Evolutionary conservation across 2,329 filamentous ascomycete genomes (phyloP).

Genomic region (Hypoxylon sp.): DNA sequence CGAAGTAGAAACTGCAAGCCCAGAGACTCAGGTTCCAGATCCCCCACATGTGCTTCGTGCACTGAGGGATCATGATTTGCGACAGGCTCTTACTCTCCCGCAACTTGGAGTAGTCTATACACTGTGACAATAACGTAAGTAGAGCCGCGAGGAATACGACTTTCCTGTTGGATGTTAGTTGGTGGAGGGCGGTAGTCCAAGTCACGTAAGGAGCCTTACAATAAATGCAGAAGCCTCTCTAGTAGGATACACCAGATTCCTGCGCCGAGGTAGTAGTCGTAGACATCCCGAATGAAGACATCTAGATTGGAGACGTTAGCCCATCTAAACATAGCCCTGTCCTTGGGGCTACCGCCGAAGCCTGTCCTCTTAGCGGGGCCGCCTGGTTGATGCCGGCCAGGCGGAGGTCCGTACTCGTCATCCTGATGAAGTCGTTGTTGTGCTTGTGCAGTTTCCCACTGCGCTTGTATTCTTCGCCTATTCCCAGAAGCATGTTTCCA

Average conservation of each 20-base stretch:
- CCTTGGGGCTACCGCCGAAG: conserved; percentile 60
- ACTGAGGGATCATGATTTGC: conserved; percentile 75
- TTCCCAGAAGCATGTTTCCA: conserved; percentile 58
- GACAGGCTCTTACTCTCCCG: conserved; percentile 69
- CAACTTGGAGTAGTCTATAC: conserved; percentile 84
- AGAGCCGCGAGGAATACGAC: conserved; percentile 85
- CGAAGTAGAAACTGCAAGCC: conserved; percentile 87
- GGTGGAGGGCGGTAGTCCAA: conserved; percentile 25
- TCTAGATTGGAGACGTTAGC: conserved; percentile 91
- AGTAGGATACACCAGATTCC: conserved; percentile 88
- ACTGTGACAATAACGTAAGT: conserved; percentile 85
- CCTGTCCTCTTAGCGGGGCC: conserved; percentile 43
- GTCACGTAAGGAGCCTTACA: conserved; percentile 64
- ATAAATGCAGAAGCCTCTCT: conserved; percentile 75
- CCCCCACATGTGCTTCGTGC: conserved; percentile 79
- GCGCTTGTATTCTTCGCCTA: conserved; percentile 59
- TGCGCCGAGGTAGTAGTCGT: conserved; percentile 85
- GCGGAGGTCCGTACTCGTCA: conserved; percentile 44
- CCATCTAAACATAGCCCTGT: conserved; percentile 92
- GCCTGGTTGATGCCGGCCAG: conserved; percentile 30
- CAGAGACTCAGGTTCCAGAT: conserved; percentile 83
- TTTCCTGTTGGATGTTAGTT: conserved; percentile 64
- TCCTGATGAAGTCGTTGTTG: conserved; percentile 64
- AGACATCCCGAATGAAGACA: conserved; percentile 85
- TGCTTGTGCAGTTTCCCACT: conserved; percentile 66